phyloP scores from a whole-genome alignment of 345 rosid genomes.

The Triadica sebifera region DNA sequence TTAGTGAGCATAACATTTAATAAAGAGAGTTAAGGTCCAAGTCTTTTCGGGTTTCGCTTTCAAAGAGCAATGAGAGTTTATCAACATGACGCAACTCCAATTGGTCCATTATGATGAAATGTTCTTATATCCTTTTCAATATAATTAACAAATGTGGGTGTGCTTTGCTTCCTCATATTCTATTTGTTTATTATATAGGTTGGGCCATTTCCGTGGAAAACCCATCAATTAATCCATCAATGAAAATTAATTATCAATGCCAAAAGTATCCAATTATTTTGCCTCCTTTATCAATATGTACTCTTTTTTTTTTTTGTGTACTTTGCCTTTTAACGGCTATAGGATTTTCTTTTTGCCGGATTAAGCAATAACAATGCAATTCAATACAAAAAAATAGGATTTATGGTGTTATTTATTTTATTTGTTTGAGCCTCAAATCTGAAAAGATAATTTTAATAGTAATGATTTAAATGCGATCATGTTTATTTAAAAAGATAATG shows the following conservation, averaged over 20 bases:
- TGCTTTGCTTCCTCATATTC: too few species aligned
- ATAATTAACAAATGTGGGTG: background rate
- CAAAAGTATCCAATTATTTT: background rate
- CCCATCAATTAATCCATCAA: background rate
- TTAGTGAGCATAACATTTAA: background rate
- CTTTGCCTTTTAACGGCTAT: background rate
- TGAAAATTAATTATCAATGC: background rate
- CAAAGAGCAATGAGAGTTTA: conserved; percentile 18
- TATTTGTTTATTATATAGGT: background rate
- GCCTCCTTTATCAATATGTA: background rate
- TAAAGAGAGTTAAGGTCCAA: background rate
- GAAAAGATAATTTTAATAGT: too few species aligned
- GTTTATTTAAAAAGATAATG: too few species aligned
- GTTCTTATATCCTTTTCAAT: background rate
- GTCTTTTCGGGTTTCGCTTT: conserved; percentile 22
- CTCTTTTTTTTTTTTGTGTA: background rate
- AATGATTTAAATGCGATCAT: too few species aligned
- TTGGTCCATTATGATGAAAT: background rate
- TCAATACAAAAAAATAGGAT: background rate
- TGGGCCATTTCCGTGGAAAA: background rate
- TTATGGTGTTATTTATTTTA: background rate
- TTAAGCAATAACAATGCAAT: background rate
- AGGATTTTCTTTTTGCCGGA: background rate
- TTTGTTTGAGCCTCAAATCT: too few species aligned
- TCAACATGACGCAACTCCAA: conserved; percentile 8